Base-by-base conservation (phyloP, 2,329 filamentous ascomycete species). In the Aspergillus puulaauensis region DNA sequence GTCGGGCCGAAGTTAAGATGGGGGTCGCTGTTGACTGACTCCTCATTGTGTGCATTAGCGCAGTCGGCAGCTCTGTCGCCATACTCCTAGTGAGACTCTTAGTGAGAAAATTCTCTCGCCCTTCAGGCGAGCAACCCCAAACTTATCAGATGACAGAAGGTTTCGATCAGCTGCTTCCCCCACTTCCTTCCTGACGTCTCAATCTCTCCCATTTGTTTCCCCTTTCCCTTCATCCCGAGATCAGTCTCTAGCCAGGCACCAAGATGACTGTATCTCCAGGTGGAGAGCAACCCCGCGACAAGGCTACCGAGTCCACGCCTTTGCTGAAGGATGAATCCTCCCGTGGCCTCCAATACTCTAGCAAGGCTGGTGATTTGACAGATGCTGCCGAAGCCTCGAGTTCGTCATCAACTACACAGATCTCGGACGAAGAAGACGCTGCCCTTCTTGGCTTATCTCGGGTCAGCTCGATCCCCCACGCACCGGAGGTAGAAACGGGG, bases 291-390 rank as follows among this genome's bases (percentile, higher is more conserved):
- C 19, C n/a, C 17, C 46, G 24, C 17, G 41, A 17, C 17, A 23
- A 41, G 19, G 48, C 37, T 12, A 57, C 55, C n/a, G 65, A 67
- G 52, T 60, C 61, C 19, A 66, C 64, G 15, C 65, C 65, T 24
- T 49, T 67, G 24, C 44, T 66, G 31, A 57, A 52, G 7, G 45
- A 54, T 31, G 19, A 55, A 27, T 46, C 52, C 19, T 47, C 54
- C 17, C 44, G 31, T 11, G 40, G 50, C 35, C 44, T 21, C 39
- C 31, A 69, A 67, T 55, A 79, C 68, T 33, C 73, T 64, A 41
- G 72, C 70, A 17, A 75, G 65, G 74, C 73, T 74, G 43, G 59
- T 62, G 41, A 75, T 56, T 41, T 69, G 68, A 58, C 77, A 73
- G 14, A 39, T 9, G 24, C 74, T 66, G 61, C 77, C 74, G 6